Conservation (phyloP, 2,329 filamentous ascomycete genomes). For the Triangularia verruculosa region DNA sequence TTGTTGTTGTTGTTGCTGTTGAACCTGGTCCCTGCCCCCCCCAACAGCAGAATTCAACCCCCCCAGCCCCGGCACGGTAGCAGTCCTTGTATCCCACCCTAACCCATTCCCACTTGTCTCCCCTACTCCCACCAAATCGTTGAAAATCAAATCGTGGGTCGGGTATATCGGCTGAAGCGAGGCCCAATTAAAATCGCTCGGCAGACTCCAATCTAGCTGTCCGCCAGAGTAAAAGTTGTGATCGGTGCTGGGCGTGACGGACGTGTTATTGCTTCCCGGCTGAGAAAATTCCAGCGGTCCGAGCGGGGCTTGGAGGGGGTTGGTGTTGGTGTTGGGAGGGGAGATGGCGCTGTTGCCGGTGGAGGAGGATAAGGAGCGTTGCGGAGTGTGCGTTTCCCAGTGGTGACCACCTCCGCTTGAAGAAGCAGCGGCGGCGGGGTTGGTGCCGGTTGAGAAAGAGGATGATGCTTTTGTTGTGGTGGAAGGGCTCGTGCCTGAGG, state of each 20-base stretch:
- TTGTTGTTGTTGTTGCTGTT: background rate
- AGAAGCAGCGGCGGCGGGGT: background rate
- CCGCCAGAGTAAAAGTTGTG: background rate
- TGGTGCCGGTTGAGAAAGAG: background rate
- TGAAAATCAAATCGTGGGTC: constrained; percentile 55
- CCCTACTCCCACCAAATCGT: constrained; percentile 42
- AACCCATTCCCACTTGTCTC: background rate
- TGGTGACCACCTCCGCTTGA: background rate
- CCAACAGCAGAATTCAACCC: background rate
- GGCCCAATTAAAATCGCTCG: constrained; percentile 48
- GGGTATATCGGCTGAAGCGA: constrained; percentile 55
- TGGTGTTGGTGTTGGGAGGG: background rate
- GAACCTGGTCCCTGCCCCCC: background rate
- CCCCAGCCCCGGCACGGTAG: background rate
- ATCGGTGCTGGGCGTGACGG: background rate
- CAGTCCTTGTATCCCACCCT: background rate
- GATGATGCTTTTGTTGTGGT: constrained; percentile 5
- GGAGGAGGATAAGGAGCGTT: background rate
- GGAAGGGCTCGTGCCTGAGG: background rate
- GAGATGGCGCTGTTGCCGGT: background rate
- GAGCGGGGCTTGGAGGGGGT: background rate
- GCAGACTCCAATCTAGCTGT: constrained; percentile 34
- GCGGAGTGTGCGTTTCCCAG: background rate
- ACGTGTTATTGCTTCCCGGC: background rate
- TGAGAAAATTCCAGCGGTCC: background rate